phyloP scores from a whole-genome alignment of 2,329 filamentous ascomycete genomes.

The Aspergillus phoenicis region DNA sequence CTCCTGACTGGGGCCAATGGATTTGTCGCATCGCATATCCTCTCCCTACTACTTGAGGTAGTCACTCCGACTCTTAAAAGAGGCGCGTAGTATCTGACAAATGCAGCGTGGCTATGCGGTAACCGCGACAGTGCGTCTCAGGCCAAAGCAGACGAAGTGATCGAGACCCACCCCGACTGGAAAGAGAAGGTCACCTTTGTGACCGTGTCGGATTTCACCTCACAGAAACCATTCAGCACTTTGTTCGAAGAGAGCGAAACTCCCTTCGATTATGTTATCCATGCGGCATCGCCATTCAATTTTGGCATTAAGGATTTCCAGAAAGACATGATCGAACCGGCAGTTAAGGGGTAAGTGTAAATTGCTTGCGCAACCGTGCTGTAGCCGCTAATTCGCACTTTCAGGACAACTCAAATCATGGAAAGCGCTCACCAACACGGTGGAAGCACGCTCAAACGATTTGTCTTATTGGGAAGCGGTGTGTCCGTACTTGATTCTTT shows the following conservation, averaged over 20 bases:
- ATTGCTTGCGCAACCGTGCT: constrained; percentile 44
- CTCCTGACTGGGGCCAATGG: constrained; percentile 20
- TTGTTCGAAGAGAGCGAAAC: constrained; percentile 13
- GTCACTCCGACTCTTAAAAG: not conserved
- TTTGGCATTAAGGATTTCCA: constrained; percentile 42
- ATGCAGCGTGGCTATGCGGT: constrained; percentile 12
- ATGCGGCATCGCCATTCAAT: constrained; percentile 64
- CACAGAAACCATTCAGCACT: constrained; percentile 43
- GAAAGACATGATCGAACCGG: constrained; percentile 59
- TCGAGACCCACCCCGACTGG: constrained; percentile 51
- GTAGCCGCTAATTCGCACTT: not conserved
- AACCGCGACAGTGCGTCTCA: constrained; percentile 19
- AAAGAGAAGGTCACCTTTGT: constrained; percentile 47
- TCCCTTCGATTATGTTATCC: constrained; percentile 57
- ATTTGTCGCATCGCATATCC: constrained; percentile 21
- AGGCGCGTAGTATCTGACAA: not conserved
- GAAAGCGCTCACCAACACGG: constrained; percentile 14
- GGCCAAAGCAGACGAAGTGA: constrained; percentile 44
- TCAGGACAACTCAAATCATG: constrained; percentile 23
- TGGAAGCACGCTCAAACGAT: constrained; percentile 17
- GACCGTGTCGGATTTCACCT: constrained; percentile 40
- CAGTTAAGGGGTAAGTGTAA: constrained; percentile 43
- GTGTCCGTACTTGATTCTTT: constrained; percentile 33
- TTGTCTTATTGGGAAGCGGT: constrained; percentile 42
- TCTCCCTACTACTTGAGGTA: constrained; percentile 53